phyloP scores from a whole-genome alignment of 805 yeast genomes.

The Kluyveromyces aestuarii region DNA sequence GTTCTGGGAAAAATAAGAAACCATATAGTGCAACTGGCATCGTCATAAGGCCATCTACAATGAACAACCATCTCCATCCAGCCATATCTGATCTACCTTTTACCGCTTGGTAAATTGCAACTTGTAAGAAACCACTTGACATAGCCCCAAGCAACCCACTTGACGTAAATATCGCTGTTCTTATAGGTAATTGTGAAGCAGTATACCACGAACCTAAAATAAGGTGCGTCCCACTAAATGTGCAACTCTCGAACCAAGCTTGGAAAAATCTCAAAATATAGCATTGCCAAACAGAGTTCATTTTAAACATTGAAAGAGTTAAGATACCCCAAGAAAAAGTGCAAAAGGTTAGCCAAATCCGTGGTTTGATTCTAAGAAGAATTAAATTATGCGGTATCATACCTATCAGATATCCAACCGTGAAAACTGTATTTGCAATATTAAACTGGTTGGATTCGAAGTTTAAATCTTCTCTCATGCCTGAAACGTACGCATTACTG shows the following conservation, averaged over 20 bases:
- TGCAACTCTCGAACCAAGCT: slow-evolving; percentile 51
- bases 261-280: slow-evolving; percentile 52
- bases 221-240: slow-evolving; percentile 46
- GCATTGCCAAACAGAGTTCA: slow-evolving; percentile 38
- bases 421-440: slow-evolving; percentile 45
- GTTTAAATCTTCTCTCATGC: slow-evolving; percentile 49
- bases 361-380: slow-evolving; percentile 43
- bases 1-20: slow-evolving; percentile 51
- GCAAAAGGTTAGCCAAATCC: slow-evolving; percentile 47
- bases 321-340: slow-evolving; percentile 48
- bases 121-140: slow-evolving; percentile 49
- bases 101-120: slow-evolving; percentile 40
- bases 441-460: slow-evolving; percentile 43
- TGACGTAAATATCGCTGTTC: slow-evolving; percentile 46
- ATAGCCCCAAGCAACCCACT: slow-evolving; percentile 48
- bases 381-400: slow-evolving; percentile 55
- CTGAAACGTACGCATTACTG: slow-evolving; percentile 55
- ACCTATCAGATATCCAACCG: slow-evolving; percentile 52
- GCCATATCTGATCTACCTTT: slow-evolving; percentile 39
- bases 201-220: slow-evolving; percentile 48
- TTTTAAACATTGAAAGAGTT: slow-evolving; percentile 43
- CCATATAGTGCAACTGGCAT: slow-evolving; percentile 51
- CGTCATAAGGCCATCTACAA: slow-evolving; percentile 51
- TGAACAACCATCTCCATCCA: slow-evolving; percentile 65
- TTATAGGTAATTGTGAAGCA: slow-evolving; percentile 37